Evolutionary conservation across 108 stramenopile genomes (phyloP), one percentile per base, ranked within the genome.

Genomic region (Pseudonitzschia multiseries): DNA sequence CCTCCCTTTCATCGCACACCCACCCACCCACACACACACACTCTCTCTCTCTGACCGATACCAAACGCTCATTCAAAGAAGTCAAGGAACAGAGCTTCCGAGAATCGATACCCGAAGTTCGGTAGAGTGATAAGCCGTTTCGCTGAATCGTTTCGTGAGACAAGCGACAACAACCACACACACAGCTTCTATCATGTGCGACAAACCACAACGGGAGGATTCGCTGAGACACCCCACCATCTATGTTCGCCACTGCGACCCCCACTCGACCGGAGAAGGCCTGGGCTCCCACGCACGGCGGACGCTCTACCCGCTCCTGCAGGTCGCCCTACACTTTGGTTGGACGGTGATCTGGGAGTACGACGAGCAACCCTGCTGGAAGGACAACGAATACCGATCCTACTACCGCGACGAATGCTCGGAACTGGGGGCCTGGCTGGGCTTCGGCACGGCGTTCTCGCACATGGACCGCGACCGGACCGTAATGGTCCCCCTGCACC

Each of bases 321-420:
- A 32, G 27, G 57, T 59, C 57, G 57, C 57, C 27, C 57, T 59
- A 10, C 31, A 28, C 14, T 59, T 59, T 20, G 29, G 57, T 31
- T 59, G 57, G 57, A 28, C 3, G 4, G 29, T 59, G 29, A 32
- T 59, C 27, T 59, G 57, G 57, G 29, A 59, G 9, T 32, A 59
- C 31, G 57, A 28, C 14, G 6, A 28, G 22, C 27, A 28, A 59
- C 29, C 57, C 57, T 59, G 27, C 22, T 28, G 57, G 29, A 59
- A 59, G 31, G 22, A 59, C 13, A 59, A 59, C 31, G 31, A 28
- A 32, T 31, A 28, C 27, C 57, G 57, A 59, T 13, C 18, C 12
- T 59, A 31, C 21, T 59, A 59, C 31, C 12, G 31, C 27, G 21
- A 59, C 12, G 57, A 59, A 24, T 59, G 27, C 29, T 20, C 14